Percentiles rank a stretch among this genome's conserved stretches.
Conservation (phyloP, 1,284 basidiomycete species). For the Boletellus dicymbophilus region DNA sequence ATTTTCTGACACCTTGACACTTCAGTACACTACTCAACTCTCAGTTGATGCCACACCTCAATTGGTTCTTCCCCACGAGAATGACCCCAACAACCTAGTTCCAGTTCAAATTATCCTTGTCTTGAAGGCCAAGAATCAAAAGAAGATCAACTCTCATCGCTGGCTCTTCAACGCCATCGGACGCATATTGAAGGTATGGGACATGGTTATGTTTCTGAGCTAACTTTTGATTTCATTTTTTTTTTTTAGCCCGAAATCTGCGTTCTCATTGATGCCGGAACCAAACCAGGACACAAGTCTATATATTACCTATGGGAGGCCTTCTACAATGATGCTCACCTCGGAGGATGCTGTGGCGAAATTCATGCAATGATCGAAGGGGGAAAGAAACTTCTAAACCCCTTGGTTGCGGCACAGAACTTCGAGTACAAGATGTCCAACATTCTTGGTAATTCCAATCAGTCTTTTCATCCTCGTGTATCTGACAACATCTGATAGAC, state of each 20-base stretch:
- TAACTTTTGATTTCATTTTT: slow-evolving; percentile 5
- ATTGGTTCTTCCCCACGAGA: slow-evolving; percentile 86
- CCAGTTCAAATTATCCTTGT: slow-evolving; percentile 97
- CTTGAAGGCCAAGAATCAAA: slow-evolving; percentile 96
- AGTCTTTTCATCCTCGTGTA: not conserved
- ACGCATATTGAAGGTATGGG: slow-evolving; percentile 66
- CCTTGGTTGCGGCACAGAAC: slow-evolving; percentile 93
- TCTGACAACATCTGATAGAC: slow-evolving; percentile 44
- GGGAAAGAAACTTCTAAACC: slow-evolving; percentile 91
- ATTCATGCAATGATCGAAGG: slow-evolving; percentile 95
- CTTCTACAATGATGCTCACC: slow-evolving; percentile 74
- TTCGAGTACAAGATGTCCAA: slow-evolving; percentile 99
- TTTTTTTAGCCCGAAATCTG: slow-evolving; percentile 81
- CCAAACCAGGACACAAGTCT: slow-evolving; percentile 94
- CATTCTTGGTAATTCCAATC: slow-evolving; percentile 68
- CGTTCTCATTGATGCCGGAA: slow-evolving; percentile 92
- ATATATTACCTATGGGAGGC: slow-evolving; percentile 98
- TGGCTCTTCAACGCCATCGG: slow-evolving; percentile 99
- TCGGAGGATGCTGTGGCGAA: slow-evolving; percentile 88
- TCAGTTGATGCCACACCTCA: slow-evolving; percentile 90
- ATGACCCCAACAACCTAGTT: slow-evolving; percentile 89
- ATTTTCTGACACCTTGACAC: slow-evolving; percentile 9
- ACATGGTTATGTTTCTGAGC: slow-evolving; percentile 7
- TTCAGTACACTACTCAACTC: slow-evolving; percentile 86
- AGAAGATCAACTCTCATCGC: slow-evolving; percentile 96